Evolutionary conservation across 129 eudicot species (phyloP), one percentile per base, ranked within the genome.

Genomic region (Lactuca sativa): DNA sequence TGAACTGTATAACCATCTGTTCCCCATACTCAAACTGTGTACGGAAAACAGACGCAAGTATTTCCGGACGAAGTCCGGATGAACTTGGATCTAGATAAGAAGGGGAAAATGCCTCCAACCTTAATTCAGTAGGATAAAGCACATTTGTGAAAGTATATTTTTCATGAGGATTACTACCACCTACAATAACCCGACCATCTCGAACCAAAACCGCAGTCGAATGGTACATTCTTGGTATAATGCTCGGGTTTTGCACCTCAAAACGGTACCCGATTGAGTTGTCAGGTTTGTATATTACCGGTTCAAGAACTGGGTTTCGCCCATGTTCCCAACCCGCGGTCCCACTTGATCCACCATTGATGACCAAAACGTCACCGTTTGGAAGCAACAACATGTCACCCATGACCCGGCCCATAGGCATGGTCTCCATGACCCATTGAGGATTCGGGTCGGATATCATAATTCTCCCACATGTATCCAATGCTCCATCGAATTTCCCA

Each of bases 101-200:
- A 2, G 97, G 97, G 3, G 86, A 87, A 57, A 83, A 91, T 0
- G 97, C 84, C 60, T 91, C 97, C 68, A 91, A 56, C 0, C 88
- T 65, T 44, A 91, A 66, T 36, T 91, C 97, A 0, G 97, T 91
- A 3, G 92, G 92, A 16, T 34, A 91, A 3, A 76, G 62, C 4
- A 87, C 88, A 2, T 78, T 72, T 6, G 81, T 79, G 17, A 90
- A 90, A 43, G 77, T 74, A 37, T 90, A 87, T 4, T 31, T 36
- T 2, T 10, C 34, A 6, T 87, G 86, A 4, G 97, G 97, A 57
- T 90, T 91, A 53, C 84, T 82, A 5, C 90, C 90, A 17, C 82
- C 80, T 21, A 88, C 82, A 6, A 87, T 56, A 54, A 87, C 82
- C 16, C 95, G 72, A 7, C 90, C 90, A 36, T 87, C 95, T 3